These are phyloP conservation scores for Iris pallida DNA, from an alignment of 116 monocot genomes.

Conservation along the genomic window DNA sequence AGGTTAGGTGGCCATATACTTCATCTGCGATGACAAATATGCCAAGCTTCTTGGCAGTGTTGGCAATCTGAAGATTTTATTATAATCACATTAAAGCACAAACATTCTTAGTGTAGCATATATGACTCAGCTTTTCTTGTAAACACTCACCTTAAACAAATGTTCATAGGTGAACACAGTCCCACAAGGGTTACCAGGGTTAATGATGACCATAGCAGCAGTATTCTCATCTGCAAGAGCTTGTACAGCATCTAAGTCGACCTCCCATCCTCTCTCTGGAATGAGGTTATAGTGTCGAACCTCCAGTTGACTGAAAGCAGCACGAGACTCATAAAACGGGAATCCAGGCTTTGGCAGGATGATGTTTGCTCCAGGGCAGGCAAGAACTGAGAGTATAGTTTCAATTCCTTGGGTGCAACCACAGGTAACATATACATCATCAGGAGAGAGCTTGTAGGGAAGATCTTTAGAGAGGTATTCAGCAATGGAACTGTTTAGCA, in stretches of 20 bases:
- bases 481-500: conserved; percentile 46
- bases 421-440: conserved; percentile 56
- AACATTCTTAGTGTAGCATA: conserved; percentile 3
- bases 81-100: background rate
- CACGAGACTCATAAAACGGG: conserved; percentile 49
- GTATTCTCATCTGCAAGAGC: conserved; percentile 66
- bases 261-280: conserved; percentile 64
- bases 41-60: conserved; percentile 55
- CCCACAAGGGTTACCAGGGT: conserved; percentile 76
- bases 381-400: conserved; percentile 43
- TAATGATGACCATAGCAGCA: conserved; percentile 61
- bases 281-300: conserved; percentile 46
- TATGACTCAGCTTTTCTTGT: background rate
- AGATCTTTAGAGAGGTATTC: conserved; percentile 55
- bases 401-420: conserved; percentile 71
- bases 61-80: conserved; percentile 34
- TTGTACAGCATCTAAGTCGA: conserved; percentile 56
- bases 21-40: conserved; percentile 42
- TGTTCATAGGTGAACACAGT: conserved; percentile 57
- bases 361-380: conserved; percentile 57
- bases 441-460: conserved; percentile 44
- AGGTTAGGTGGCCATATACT: conserved; percentile 33
- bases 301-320: conserved; percentile 33
- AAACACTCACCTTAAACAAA: conserved; percentile 35
- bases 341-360: conserved; percentile 69